Conservation (phyloP, 1,139 yeast genomes). For the Lodderomyces metapsilosis region DNA sequence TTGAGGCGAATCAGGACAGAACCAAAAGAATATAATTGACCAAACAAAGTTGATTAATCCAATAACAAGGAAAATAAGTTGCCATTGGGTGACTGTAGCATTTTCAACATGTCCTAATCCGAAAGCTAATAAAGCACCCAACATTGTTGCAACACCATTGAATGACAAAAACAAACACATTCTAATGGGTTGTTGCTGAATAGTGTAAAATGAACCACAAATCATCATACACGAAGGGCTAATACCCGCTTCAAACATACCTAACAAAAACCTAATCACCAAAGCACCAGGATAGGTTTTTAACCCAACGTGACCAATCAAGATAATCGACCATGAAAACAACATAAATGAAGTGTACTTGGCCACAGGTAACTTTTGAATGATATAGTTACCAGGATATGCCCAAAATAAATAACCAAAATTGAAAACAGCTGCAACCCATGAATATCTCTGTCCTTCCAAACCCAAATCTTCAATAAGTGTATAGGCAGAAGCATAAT, state of each 20-base stretch:
- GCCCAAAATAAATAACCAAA: slow-evolving; percentile 52
- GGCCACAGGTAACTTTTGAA: slow-evolving; percentile 55
- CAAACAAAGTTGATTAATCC: slow-evolving; percentile 36
- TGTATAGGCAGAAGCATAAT: slow-evolving; percentile 29
- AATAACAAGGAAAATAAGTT: slow-evolving; percentile 42
- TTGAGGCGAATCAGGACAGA: slow-evolving; percentile 43
- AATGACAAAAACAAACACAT: slow-evolving; percentile 29
- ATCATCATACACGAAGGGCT: slow-evolving; percentile 31
- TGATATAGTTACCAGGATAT: slow-evolving; percentile 50
- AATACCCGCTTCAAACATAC: slow-evolving; percentile 36
- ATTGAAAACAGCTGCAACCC: slow-evolving; percentile 59
- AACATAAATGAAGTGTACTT: slow-evolving; percentile 47
- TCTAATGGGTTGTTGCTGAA: slow-evolving; percentile 34
- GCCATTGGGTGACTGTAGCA: slow-evolving; percentile 22
- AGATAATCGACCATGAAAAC: slow-evolving; percentile 50
- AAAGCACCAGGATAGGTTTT: slow-evolving; percentile 46
- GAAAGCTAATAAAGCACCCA: slow-evolving; percentile 30
- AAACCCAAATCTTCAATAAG: slow-evolving; percentile 21
- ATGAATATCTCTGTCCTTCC: neutral
- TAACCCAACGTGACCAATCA: slow-evolving; percentile 49
- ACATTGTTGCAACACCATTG: slow-evolving; percentile 31
- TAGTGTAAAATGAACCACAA: slow-evolving; percentile 22
- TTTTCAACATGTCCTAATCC: slow-evolving; percentile 35
- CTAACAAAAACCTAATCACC: slow-evolving; percentile 46
- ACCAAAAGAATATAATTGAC: slow-evolving; percentile 22